Percentiles rank a stretch among this genome's conserved stretches.
phyloP scores from a whole-genome alignment of 2,329 filamentous ascomycete genomes.

The Colletotrichum sp. region DNA sequence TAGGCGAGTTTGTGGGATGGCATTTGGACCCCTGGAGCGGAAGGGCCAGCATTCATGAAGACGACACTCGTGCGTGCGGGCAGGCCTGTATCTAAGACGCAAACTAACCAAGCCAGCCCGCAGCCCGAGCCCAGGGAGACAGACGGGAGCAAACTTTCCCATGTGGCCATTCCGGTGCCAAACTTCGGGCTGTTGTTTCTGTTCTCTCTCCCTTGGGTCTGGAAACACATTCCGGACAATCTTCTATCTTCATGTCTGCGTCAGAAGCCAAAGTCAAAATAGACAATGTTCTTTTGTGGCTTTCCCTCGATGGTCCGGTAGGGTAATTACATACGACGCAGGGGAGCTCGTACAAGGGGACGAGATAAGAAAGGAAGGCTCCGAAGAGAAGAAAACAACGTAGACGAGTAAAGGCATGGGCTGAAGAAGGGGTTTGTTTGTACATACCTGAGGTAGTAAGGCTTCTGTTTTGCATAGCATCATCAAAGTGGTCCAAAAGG shows the following conservation, averaged over 20 bases:
- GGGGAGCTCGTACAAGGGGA: neutral
- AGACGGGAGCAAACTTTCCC: neutral
- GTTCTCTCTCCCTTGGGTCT: neutral
- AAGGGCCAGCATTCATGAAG: neutral
- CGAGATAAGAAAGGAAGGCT: neutral
- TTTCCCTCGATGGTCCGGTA: neutral
- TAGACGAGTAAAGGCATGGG: neutral
- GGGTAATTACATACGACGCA: neutral
- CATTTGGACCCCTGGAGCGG: slow-evolving; percentile 7
- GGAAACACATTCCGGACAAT: neutral
- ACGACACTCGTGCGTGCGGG: neutral
- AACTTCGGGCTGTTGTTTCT: slow-evolving; percentile 6
- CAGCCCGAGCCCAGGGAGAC: neutral
- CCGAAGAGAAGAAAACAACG: neutral
- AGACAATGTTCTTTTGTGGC: neutral
- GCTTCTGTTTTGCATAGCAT: neutral
- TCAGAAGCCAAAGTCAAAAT: slow-evolving; percentile 1
- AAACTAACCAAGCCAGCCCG: neutral
- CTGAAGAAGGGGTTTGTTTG: neutral
- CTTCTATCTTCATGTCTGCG: neutral
- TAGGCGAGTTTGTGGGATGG: slow-evolving; percentile 7
- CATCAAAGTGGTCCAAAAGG: neutral
- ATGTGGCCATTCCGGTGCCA: slow-evolving; percentile 3
- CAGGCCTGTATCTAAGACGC: neutral
- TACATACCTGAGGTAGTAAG: neutral